phyloP scores from a whole-genome alignment of 371 early-diverging fungal species.

The Apophysomyces ossiformis region DNA sequence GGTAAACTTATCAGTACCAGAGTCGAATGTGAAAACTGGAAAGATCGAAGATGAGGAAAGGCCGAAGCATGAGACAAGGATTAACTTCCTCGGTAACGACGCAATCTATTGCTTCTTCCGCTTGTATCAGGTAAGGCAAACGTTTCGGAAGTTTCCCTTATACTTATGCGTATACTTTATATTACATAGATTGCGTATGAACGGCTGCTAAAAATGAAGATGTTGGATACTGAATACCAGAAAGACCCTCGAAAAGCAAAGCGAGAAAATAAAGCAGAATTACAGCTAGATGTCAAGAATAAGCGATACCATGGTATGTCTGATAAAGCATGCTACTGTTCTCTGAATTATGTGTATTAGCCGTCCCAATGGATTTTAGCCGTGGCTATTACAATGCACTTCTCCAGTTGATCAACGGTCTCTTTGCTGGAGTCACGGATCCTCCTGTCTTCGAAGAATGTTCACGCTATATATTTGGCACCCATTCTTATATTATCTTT shows the following conservation, averaged over 20 bases:
- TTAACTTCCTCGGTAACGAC: conserved; percentile 75
- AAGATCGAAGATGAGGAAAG: conserved; percentile 22
- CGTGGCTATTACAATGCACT: conserved; percentile 75
- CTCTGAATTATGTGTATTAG: conserved; percentile 12
- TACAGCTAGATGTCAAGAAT: conserved; percentile 74
- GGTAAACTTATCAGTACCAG: too few relatives aligned
- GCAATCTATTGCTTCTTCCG: conserved; percentile 88
- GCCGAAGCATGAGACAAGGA: conserved; percentile 33
- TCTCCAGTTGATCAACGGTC: conserved; percentile 69
- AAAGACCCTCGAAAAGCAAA: conserved; percentile 57
- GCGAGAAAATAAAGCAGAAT: conserved; percentile 70
- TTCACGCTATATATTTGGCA: conserved; percentile 81
- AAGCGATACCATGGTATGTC: conserved; percentile 31
- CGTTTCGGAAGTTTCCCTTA: background rate
- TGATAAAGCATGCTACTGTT: conserved; percentile 19
- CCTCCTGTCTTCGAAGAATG: conserved; percentile 85
- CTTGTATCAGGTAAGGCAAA: conserved; percentile 70
- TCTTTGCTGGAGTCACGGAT: conserved; percentile 83
- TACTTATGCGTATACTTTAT: conserved; percentile 35
- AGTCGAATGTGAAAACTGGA: too few relatives aligned
- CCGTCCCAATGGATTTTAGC: conserved; percentile 46
- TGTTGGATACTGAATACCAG: conserved; percentile 64
- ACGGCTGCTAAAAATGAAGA: conserved; percentile 83
- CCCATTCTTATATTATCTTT: conserved; percentile 78
- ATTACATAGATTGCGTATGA: conserved; percentile 52